Evolutionary conservation across 768 basidiomycete species (phyloP).

Genomic region (Pleurotus eryngii): DNA sequence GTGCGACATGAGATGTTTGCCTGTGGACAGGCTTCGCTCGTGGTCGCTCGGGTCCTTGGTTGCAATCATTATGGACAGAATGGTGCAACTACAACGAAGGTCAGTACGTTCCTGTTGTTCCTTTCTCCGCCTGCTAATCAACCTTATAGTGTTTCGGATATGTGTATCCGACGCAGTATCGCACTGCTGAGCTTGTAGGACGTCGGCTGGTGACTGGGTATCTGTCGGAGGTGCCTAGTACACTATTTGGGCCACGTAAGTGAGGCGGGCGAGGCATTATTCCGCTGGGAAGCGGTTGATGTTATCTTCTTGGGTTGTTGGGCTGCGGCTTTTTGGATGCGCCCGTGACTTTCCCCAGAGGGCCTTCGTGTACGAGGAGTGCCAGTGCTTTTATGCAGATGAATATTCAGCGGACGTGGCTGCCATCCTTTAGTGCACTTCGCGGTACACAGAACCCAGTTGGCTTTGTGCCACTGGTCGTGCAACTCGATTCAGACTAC

Average conservation of each 20-base stretch:
- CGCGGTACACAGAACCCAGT: slow-evolving; percentile 43
- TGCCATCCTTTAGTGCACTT: slow-evolving; percentile 63
- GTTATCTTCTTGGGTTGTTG: background rate
- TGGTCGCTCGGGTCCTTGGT: too few species aligned
- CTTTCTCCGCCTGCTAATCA: too few species aligned
- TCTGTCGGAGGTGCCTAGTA: background rate
- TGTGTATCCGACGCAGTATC: too few species aligned
- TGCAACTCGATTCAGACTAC: slow-evolving; percentile 72
- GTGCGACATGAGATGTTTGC: too few species aligned
- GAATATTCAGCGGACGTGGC: background rate
- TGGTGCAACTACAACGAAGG: too few species aligned
- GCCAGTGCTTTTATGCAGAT: background rate
- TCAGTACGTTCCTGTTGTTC: too few species aligned
- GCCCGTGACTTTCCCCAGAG: background rate
- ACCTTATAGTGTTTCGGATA: too few species aligned
- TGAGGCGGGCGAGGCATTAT: background rate
- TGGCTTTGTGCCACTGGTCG: slow-evolving; percentile 15
- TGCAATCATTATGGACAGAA: too few species aligned
- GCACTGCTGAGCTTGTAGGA: background rate
- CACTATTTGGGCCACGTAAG: background rate
- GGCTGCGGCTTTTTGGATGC: background rate
- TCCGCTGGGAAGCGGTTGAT: background rate
- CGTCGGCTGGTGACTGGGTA: background rate
- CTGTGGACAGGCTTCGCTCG: too few species aligned
- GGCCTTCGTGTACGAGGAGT: background rate